phyloP scores from a whole-genome alignment of 208 protist species.

The Angomonas desouzai region DNA sequence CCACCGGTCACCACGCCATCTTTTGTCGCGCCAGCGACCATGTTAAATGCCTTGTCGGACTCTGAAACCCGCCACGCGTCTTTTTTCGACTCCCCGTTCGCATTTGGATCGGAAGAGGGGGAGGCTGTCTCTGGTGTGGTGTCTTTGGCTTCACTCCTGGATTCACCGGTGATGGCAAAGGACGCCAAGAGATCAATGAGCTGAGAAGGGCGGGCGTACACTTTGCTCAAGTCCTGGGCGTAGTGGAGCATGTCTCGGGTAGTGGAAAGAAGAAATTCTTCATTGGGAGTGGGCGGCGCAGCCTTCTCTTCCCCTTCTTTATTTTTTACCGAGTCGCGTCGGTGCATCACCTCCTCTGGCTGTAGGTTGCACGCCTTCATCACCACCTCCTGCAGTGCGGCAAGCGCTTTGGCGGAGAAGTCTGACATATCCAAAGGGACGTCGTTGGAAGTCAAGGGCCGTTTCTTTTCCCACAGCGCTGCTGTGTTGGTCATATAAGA shows the following conservation, averaged over 20 bases:
- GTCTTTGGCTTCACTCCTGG: neutral
- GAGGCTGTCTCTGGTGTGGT: neutral
- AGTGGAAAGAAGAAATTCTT: neutral
- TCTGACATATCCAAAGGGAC: slow-evolving; percentile 70
- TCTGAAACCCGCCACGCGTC: neutral
- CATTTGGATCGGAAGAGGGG: too few relatives aligned
- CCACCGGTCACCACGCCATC: neutral
- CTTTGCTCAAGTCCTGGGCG: slow-evolving; percentile 39
- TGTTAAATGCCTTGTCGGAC: neutral
- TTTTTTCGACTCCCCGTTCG: too few relatives aligned
- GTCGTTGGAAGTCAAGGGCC: slow-evolving; percentile 39
- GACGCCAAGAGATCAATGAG: slow-evolving; percentile 50
- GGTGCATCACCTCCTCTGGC: neutral
- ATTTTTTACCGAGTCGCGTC: neutral
- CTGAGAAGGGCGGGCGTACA: slow-evolving; percentile 53
- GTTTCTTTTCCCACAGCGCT: slow-evolving; percentile 15
- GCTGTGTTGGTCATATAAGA: slow-evolving; percentile 19
- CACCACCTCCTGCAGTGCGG: slow-evolving; percentile 44
- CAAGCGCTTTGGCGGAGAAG: slow-evolving; percentile 58
- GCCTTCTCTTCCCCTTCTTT: neutral
- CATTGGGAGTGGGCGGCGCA: neutral
- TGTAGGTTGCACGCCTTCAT: slow-evolving; percentile 29
- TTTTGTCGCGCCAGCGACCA: neutral
- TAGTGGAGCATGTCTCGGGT: slow-evolving; percentile 23
- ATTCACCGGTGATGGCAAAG: slow-evolving; percentile 40